These are phyloP conservation scores for Penicillium glabrum DNA, from an alignment of 2,329 filamentous ascomycete species.

Conservation along the genomic window DNA sequence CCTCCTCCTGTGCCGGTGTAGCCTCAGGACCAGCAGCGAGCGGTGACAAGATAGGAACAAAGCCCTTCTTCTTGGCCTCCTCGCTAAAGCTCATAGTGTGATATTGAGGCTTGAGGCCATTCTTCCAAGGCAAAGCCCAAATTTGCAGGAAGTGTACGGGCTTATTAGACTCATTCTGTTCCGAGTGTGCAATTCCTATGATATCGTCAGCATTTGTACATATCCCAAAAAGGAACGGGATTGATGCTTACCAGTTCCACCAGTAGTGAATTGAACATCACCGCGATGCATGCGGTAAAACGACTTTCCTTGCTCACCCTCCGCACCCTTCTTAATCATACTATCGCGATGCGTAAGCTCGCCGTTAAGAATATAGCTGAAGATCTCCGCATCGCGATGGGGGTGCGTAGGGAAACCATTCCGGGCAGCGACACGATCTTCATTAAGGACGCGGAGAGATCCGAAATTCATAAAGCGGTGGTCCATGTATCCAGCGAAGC, in stretches of 20 bases:
- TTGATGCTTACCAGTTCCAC: slow-evolving; percentile 63
- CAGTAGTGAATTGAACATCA: slow-evolving; percentile 87
- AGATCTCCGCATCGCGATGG: slow-evolving; percentile 87
- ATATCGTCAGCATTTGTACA: slow-evolving; percentile 1
- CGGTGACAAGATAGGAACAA: slow-evolving; percentile 75
- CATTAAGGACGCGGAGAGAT: slow-evolving; percentile 79
- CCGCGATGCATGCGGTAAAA: slow-evolving; percentile 73
- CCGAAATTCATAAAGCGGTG: slow-evolving; percentile 69
- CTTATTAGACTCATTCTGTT: slow-evolving; percentile 72
- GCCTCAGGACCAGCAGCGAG: slow-evolving; percentile 67
- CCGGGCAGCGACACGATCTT: slow-evolving; percentile 74
- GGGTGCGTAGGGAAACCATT: slow-evolving; percentile 82
- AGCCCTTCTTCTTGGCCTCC: slow-evolving; percentile 66
- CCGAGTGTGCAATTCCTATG: slow-evolving; percentile 70
- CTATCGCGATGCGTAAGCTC: slow-evolving; percentile 86
- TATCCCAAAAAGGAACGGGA: neutral
- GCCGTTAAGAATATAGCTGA: slow-evolving; percentile 80
- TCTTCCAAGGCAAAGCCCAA: slow-evolving; percentile 78
- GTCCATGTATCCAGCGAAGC: slow-evolving; percentile 72
- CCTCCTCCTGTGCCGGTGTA: slow-evolving; percentile 61
- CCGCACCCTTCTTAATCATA: slow-evolving; percentile 70
- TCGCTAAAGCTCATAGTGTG: slow-evolving; percentile 73
- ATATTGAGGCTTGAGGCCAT: slow-evolving; percentile 71
- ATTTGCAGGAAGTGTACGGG: slow-evolving; percentile 86
- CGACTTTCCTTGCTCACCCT: slow-evolving; percentile 59